These are phyloP conservation scores for Mucor irregularis DNA, from an alignment of 371 early-diverging fungal species.

Conservation along the genomic window DNA sequence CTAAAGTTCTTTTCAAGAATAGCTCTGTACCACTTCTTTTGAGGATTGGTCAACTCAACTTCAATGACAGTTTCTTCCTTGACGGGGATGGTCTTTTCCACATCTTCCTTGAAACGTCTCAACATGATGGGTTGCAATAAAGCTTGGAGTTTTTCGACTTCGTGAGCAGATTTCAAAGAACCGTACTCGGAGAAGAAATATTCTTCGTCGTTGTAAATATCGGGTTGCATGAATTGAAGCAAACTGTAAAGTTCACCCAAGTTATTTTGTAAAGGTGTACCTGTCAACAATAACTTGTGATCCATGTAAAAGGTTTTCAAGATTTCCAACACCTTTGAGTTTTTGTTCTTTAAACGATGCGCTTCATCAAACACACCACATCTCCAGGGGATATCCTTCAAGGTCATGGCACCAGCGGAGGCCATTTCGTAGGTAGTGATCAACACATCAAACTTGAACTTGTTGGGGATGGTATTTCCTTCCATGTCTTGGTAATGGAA, in stretches of 20 bases:
- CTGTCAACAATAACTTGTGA: conserved; percentile 50
- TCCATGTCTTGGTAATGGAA: conserved; percentile 63
- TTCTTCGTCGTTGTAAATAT: conserved; percentile 59
- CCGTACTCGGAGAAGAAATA: conserved; percentile 81
- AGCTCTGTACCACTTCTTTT: conserved; percentile 89
- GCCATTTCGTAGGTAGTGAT: conserved; percentile 87
- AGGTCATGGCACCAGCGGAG: conserved; percentile 61
- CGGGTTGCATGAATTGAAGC: conserved; percentile 90
- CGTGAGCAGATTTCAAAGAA: conserved; percentile 70
- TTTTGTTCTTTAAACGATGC: conserved; percentile 91
- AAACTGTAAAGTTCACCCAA: conserved; percentile 91
- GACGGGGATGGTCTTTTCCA: conserved; percentile 81
- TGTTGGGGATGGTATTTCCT: conserved; percentile 42
- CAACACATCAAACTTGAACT: conserved; percentile 79
- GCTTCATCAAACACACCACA: conserved; percentile 95
- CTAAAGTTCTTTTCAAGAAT: conserved; percentile 89
- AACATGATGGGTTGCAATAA: conserved; percentile 77
- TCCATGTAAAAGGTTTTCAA: conserved; percentile 45
- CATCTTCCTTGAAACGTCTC: conserved; percentile 83
- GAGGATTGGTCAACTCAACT: conserved; percentile 80
- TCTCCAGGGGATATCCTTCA: conserved; percentile 82
- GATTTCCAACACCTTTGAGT: conserved; percentile 52
- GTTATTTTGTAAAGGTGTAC: conserved; percentile 92
- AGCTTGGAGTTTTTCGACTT: conserved; percentile 73
- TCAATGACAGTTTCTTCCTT: conserved; percentile 93